A percentile compares a stretch with the other conserved stretches of the same genome.
phyloP scores from a whole-genome alignment of 23 red algal species.

The Agarophyton chilense region DNA sequence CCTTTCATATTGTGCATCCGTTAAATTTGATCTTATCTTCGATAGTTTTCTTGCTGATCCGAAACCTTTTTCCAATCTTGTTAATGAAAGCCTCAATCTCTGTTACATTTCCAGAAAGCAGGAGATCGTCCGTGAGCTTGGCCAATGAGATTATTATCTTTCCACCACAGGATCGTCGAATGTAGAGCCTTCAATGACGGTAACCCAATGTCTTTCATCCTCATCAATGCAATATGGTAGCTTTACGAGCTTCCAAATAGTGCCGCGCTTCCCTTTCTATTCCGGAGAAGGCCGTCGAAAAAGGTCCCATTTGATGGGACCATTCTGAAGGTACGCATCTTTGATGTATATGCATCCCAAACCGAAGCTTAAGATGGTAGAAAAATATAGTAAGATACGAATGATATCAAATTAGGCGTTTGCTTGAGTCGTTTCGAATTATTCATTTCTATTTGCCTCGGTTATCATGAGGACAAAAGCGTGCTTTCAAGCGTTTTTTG shows the following conservation, averaged over 20 bases:
- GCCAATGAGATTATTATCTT: not conserved
- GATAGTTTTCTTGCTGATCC: not conserved
- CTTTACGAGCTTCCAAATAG: not conserved
- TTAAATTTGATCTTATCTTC: not conserved
- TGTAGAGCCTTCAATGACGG: not conserved
- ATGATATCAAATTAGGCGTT: constrained; percentile 9
- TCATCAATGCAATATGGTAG: not conserved
- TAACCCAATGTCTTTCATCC: not conserved
- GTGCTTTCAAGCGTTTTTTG: too few relatives aligned
- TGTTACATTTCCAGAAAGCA: not conserved
- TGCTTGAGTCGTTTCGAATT: constrained; percentile 1
- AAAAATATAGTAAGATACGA: not conserved
- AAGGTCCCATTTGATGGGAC: not conserved
- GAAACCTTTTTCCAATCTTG: not conserved
- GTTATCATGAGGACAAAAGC: too few relatives aligned
- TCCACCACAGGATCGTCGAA: not conserved
- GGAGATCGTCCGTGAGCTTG: not conserved
- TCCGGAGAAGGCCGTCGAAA: not conserved
- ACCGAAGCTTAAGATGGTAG: not conserved
- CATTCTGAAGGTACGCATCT: not conserved
- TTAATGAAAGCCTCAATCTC: not conserved
- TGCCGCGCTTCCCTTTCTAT: not conserved
- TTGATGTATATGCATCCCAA: not conserved
- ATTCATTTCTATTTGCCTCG: not conserved
- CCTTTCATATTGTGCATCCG: not conserved